phyloP scores from a whole-genome alignment of 2,329 filamentous ascomycete species.

The Lasiodiplodia hormozganensis region DNA sequence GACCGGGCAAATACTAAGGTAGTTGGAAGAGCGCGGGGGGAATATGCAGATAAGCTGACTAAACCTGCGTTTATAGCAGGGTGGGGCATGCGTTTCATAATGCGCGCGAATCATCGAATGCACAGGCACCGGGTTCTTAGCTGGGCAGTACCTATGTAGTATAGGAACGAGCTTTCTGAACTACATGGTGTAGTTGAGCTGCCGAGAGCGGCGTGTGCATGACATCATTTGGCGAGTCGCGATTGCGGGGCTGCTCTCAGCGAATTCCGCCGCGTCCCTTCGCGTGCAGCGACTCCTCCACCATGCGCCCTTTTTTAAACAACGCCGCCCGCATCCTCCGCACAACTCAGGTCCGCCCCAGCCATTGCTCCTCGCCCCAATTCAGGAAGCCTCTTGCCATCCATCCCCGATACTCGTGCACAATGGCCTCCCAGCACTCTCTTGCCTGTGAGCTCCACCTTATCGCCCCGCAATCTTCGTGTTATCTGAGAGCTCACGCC shows the following conservation, averaged over 20 bases:
- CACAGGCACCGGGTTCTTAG: too few species aligned
- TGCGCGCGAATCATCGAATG: too few species aligned
- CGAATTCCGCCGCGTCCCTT: background rate
- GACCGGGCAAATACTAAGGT: background rate
- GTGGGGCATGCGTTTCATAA: too few species aligned
- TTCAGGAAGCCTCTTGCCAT: background rate
- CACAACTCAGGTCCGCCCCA: conserved; percentile 4
- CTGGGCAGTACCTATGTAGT: too few species aligned
- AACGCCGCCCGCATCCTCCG: conserved; percentile 18
- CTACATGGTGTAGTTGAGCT: background rate
- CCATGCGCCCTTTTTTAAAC: conserved; percentile 16
- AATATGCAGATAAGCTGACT: too few species aligned
- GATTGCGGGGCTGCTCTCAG: conserved; percentile 10
- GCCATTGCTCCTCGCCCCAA: background rate
- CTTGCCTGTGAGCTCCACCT: conserved; percentile 27
- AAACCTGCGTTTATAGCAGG: too few species aligned
- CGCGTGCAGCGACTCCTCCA: background rate
- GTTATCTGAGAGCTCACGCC: background rate
- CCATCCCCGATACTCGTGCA: conserved; percentile 3
- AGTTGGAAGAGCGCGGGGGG: too few species aligned
- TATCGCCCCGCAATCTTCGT: background rate
- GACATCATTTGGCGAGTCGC: conserved; percentile 9
- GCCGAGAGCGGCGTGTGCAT: background rate
- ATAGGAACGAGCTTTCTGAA: background rate
- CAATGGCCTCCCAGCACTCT: conserved; percentile 30